phyloP scores from a whole-genome alignment of 2,329 filamentous ascomycete species.

The Pseudocercospora macadamiae region DNA sequence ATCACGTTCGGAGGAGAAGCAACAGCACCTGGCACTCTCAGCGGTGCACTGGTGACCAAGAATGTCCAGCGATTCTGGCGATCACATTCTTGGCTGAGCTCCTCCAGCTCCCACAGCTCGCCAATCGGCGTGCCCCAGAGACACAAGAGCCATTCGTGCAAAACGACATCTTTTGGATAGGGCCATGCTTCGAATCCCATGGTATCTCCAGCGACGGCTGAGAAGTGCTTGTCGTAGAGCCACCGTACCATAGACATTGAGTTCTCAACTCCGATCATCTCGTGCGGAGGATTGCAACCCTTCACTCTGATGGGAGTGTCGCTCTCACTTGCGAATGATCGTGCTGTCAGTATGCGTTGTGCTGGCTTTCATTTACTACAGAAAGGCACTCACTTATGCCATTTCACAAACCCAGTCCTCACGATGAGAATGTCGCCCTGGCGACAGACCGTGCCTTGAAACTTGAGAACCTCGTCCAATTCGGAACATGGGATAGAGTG shows the following conservation, averaged over 20 bases:
- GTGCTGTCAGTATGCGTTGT: slow-evolving; percentile 7
- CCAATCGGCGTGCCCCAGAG: slow-evolving; percentile 35
- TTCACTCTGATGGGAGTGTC: slow-evolving; percentile 15
- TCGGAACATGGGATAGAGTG: neutral
- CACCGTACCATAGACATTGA: slow-evolving; percentile 9
- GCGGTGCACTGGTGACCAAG: slow-evolving; percentile 28
- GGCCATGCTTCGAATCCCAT: slow-evolving; percentile 19
- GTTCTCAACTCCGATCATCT: neutral
- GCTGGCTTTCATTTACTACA: slow-evolving; percentile 12
- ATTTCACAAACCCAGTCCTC: slow-evolving; percentile 17
- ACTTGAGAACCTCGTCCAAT: neutral
- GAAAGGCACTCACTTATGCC: slow-evolving; percentile 12
- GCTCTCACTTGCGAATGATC: slow-evolving; percentile 10
- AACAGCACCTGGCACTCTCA: slow-evolving; percentile 34
- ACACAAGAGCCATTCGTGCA: slow-evolving; percentile 27
- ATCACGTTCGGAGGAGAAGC: slow-evolving; percentile 42
- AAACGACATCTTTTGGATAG: slow-evolving; percentile 10
- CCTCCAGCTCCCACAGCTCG: slow-evolving; percentile 42
- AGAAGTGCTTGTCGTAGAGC: slow-evolving; percentile 19
- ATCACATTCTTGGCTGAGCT: slow-evolving; percentile 35
- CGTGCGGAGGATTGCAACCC: neutral
- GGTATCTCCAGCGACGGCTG: slow-evolving; percentile 20
- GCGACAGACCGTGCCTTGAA: neutral
- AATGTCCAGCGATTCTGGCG: slow-evolving; percentile 35
- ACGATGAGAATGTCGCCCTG: slow-evolving; percentile 22